phyloP scores from a whole-genome alignment of 345 rosid species.

The Salix arbutifolia region DNA sequence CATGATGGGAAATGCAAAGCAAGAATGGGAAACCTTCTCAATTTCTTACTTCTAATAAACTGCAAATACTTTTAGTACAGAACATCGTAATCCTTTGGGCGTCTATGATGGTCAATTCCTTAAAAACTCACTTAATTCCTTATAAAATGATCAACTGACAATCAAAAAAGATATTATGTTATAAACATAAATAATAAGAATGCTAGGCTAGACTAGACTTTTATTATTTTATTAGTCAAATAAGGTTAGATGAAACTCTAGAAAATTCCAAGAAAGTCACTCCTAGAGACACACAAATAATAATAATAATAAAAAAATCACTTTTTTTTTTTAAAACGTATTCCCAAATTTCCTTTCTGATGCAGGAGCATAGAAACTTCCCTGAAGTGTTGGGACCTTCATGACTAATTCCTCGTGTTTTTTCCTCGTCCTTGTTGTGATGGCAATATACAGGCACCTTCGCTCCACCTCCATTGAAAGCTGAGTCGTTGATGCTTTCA shows the following conservation, averaged over 20 bases:
- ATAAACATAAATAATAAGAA: too few relatives aligned
- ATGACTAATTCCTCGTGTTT: conserved; percentile 2
- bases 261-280: neutral
- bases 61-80: neutral
- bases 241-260: neutral
- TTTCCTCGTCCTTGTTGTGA: conserved; percentile 3
- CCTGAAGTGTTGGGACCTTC: neutral
- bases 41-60: neutral
- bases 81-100: neutral
- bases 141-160: too few relatives aligned
- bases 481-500: neutral
- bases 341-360: neutral
- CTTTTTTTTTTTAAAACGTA: neutral
- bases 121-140: neutral
- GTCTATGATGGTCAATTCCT: neutral
- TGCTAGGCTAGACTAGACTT: too few relatives aligned
- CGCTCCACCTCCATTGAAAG: conserved; percentile 20
- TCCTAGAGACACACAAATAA: neutral
- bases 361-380: conserved; percentile 20
- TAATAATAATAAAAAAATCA: neutral
- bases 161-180: too few relatives aligned
- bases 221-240: neutral
- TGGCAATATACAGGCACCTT: conserved; percentile 7
- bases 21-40: neutral
- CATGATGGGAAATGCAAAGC: neutral